Evolutionary conservation across 2,329 filamentous ascomycete genomes (phyloP).

Genomic region (Fusarium chaquense): DNA sequence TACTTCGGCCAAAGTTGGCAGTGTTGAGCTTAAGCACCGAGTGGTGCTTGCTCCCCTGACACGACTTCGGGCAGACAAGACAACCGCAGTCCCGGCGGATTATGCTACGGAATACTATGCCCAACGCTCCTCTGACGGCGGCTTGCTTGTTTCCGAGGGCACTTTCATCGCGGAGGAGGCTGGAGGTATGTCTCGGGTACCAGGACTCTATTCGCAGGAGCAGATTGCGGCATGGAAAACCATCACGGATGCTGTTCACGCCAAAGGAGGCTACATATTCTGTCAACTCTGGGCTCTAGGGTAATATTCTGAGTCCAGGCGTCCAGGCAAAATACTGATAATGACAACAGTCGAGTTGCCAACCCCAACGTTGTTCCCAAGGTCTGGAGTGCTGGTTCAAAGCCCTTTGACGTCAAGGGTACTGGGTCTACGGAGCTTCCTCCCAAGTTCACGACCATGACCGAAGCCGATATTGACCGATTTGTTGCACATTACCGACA

Average conservation of each 20-base stretch:
- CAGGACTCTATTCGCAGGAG: slow-evolving; percentile 66
- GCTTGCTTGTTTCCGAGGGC: slow-evolving; percentile 60
- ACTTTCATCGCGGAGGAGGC: slow-evolving; percentile 56
- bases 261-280: slow-evolving; percentile 70
- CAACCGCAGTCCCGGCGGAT: slow-evolving; percentile 42
- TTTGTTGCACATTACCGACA: slow-evolving; percentile 70
- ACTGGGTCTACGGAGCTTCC: slow-evolving; percentile 19
- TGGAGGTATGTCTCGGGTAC: slow-evolving; percentile 47
- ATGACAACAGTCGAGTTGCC: slow-evolving; percentile 31
- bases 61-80: slow-evolving; percentile 61
- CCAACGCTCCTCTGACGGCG: slow-evolving; percentile 59
- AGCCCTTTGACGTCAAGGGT: slow-evolving; percentile 15
- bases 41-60: slow-evolving; percentile 70
- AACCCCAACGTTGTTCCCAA: slow-evolving; percentile 33
- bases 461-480: slow-evolving; percentile 71
- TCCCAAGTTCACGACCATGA: slow-evolving; percentile 65
- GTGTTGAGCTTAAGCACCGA: slow-evolving; percentile 54
- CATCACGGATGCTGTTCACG: slow-evolving; percentile 73
- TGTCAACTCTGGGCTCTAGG: slow-evolving; percentile 73
- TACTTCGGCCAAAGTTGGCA: slow-evolving; percentile 56
- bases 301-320: slow-evolving; percentile 61
- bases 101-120: slow-evolving; percentile 60
- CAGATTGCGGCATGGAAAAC: slow-evolving; percentile 71
- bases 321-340: slow-evolving; percentile 1
- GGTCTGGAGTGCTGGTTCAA: slow-evolving; percentile 41